A percentile compares a stretch with the other conserved stretches of the same genome.
Evolutionary conservation across 2,329 filamentous ascomycete genomes (phyloP).

Genomic region (Pseudocercospora macadamiae): DNA sequence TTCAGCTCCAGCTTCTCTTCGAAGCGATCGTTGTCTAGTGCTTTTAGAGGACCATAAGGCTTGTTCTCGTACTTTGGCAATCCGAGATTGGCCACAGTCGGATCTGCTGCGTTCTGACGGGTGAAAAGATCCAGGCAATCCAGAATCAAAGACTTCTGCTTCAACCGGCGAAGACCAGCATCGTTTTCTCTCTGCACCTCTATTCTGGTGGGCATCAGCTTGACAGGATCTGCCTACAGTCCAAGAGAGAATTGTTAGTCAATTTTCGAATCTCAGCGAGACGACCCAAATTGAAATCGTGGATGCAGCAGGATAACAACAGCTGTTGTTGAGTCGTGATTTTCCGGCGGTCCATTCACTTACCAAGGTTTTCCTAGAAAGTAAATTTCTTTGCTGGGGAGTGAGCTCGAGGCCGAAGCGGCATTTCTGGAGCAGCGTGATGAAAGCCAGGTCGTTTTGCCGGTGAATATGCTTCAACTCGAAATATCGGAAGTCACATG

Average conservation of each 20-base stretch:
- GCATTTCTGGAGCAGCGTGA: constrained; percentile 34
- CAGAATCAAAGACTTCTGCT: background rate
- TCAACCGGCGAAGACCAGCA: background rate
- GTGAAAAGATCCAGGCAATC: constrained; percentile 28
- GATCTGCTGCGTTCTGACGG: constrained; percentile 29
- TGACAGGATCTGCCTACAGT: constrained; percentile 3
- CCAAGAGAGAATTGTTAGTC: too few species aligned
- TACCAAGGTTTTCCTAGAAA: background rate
- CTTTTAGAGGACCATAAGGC: constrained; percentile 22
- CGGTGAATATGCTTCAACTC: constrained; percentile 59
- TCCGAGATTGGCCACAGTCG: constrained; percentile 15
- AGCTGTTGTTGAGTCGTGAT: too few species aligned
- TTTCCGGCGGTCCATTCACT: too few species aligned
- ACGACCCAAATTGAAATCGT: too few species aligned
- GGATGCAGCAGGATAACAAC: too few species aligned
- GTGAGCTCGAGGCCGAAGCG: constrained; percentile 58
- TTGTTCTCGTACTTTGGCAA: constrained; percentile 13
- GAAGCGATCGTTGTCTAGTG: constrained; percentile 47
- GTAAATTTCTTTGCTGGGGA: constrained; percentile 40
- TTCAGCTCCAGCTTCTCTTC: constrained; percentile 53
- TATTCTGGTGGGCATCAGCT: background rate
- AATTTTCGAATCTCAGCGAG: too few species aligned
- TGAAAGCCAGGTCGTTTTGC: constrained; percentile 58
- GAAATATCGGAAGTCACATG: constrained; percentile 57
- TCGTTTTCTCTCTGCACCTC: constrained; percentile 1